phyloP scores from a whole-genome alignment of 768 basidiomycete species.

The Psilocybe cubensis region DNA sequence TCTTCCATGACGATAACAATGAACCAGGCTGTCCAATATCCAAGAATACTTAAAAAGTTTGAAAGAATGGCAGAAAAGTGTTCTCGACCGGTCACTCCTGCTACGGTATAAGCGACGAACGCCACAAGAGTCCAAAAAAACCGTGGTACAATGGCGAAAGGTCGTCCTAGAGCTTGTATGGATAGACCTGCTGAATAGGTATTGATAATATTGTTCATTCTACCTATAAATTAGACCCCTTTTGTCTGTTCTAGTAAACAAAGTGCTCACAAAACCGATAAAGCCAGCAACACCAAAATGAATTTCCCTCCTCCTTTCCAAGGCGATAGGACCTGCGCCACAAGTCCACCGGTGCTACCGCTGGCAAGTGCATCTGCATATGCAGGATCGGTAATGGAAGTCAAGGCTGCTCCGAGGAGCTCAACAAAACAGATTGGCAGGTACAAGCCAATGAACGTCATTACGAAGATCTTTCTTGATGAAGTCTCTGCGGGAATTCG shows the following conservation, averaged over 20 bases:
- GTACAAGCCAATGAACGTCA: conserved; percentile 19
- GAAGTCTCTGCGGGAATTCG: conserved; percentile 14
- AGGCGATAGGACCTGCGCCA: conserved; percentile 45
- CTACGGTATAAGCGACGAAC: conserved; percentile 18
- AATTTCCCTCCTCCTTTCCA: conserved; percentile 41
- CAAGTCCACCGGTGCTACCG: conserved; percentile 46
- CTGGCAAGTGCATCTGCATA: conserved; percentile 43
- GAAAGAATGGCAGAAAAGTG: conserved; percentile 17
- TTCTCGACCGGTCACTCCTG: conserved; percentile 15
- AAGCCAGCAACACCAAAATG: conserved; percentile 14
- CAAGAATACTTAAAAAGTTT: conserved; percentile 18
- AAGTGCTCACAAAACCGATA: conserved; percentile 13
- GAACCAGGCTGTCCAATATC: conserved; percentile 20
- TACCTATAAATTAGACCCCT: not conserved
- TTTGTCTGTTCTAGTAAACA: not conserved
- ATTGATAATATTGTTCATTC: conserved; percentile 19
- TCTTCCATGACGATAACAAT: conserved; percentile 16
- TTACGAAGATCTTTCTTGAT: conserved; percentile 17
- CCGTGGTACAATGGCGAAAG: conserved; percentile 17
- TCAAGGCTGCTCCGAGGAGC: conserved; percentile 25
- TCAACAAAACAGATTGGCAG: conserved; percentile 18
- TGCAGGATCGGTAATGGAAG: conserved; percentile 42
- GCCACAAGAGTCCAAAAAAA: conserved; percentile 21
- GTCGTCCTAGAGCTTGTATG: conserved; percentile 17
- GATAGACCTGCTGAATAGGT: conserved; percentile 19